These are phyloP conservation scores for Suillus alpinus DNA, from an alignment of 768 basidiomycete species.

Conservation along the genomic window DNA sequence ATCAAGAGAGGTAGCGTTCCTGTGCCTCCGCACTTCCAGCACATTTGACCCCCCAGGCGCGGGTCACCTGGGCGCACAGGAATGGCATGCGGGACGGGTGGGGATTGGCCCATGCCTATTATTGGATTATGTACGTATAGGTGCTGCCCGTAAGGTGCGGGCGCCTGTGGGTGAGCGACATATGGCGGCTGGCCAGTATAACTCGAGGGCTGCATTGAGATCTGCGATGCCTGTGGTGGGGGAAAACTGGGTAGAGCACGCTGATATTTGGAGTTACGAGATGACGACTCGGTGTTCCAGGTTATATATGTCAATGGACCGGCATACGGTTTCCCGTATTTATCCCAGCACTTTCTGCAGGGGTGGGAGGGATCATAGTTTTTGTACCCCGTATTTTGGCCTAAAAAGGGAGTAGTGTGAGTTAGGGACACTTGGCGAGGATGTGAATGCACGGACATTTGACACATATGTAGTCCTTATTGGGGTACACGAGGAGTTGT, in stretches of 20 bases:
- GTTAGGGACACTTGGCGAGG: not conserved
- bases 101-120: slow-evolving; percentile 9
- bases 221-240: slow-evolving; percentile 19
- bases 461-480: slow-evolving; percentile 49
- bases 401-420: slow-evolving; percentile 33
- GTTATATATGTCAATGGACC: slow-evolving; percentile 58
- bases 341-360: slow-evolving; percentile 74
- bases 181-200: not conserved
- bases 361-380: slow-evolving; percentile 61
- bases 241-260: slow-evolving; percentile 25
- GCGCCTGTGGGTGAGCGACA: not conserved
- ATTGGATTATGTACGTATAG: slow-evolving; percentile 27
- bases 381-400: slow-evolving; percentile 75
- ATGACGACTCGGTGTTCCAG: slow-evolving; percentile 29
- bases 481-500: slow-evolving; percentile 66
- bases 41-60: slow-evolving; percentile 62
- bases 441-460: slow-evolving; percentile 52
- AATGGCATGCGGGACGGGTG: slow-evolving; percentile 40
- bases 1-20: slow-evolving; percentile 52
- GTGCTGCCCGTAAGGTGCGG: slow-evolving; percentile 9
- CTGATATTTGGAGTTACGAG: slow-evolving; percentile 23
- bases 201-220: not conserved
- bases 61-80: slow-evolving; percentile 64
- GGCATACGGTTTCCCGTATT: slow-evolving; percentile 57
- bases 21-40: slow-evolving; percentile 62